These are phyloP conservation scores for Agaricus subrufescens DNA, from an alignment of 768 basidiomycete genomes.

Conservation along the genomic window DNA sequence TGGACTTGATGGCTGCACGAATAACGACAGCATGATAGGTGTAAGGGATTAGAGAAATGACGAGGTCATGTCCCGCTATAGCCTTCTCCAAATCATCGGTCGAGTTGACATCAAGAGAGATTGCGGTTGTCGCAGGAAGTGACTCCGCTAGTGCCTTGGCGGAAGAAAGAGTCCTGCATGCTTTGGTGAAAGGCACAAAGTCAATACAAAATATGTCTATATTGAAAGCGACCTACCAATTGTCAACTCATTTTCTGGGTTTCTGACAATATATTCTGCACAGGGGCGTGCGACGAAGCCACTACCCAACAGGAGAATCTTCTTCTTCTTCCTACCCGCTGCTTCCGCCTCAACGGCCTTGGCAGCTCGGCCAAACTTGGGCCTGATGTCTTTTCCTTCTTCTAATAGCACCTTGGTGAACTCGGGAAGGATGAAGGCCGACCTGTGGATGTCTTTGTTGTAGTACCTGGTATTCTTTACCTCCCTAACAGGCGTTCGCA, in stretches of 20 bases:
- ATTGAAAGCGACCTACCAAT: constrained; percentile 50
- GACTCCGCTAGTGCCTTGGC: constrained; percentile 66
- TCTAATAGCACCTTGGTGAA: constrained; percentile 76
- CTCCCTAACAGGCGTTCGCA: constrained; percentile 69
- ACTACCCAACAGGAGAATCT: constrained; percentile 86
- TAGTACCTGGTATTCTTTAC: constrained; percentile 79
- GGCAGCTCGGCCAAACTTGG: constrained; percentile 68
- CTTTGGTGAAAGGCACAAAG: constrained; percentile 29
- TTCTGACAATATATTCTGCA: constrained; percentile 86
- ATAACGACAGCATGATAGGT: constrained; percentile 87
- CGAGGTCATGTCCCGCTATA: constrained; percentile 84
- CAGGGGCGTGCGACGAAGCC: constrained; percentile 97
- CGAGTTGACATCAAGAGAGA: constrained; percentile 79
- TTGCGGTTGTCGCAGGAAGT: constrained; percentile 66
- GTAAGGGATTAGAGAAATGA: constrained; percentile 97
- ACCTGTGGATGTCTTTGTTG: constrained; percentile 71
- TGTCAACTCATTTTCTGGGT: constrained; percentile 78
- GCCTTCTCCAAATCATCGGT: constrained; percentile 70
- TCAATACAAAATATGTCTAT: background rate
- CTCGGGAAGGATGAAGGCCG: constrained; percentile 90
- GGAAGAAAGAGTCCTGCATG: constrained; percentile 81
- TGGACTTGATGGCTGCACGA: constrained; percentile 83
- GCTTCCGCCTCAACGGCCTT: constrained; percentile 25
- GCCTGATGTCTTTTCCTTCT: constrained; percentile 65
- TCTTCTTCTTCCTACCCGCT: constrained; percentile 42